phyloP scores from a whole-genome alignment of 805 yeast genomes.

The Myxozyma geophila region DNA sequence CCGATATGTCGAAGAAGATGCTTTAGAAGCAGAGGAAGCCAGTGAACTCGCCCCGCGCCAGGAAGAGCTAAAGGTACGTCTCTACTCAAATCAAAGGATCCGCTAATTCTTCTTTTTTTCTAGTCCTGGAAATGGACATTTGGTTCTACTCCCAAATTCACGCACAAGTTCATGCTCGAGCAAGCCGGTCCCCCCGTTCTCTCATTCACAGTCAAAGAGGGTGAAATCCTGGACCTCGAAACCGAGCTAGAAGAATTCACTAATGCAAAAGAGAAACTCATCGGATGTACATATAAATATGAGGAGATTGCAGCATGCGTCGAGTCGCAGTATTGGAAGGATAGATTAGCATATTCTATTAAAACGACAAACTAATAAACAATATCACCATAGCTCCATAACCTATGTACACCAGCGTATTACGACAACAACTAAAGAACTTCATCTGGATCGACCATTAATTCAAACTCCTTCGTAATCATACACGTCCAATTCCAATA shows the following conservation, averaged over 20 bases:
- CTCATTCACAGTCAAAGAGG: slow-evolving; percentile 20
- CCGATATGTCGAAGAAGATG: slow-evolving; percentile 20
- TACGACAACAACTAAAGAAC: neutral
- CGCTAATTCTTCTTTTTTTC: neutral
- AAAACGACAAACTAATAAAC: neutral
- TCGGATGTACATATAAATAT: slow-evolving; percentile 19
- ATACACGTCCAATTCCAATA: slow-evolving; percentile 35
- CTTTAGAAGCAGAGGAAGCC: slow-evolving; percentile 2
- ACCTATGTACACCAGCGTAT: neutral
- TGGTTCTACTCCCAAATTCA: slow-evolving; percentile 77
- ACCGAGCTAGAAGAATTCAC: slow-evolving; percentile 3
- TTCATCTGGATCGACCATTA: slow-evolving; percentile 14
- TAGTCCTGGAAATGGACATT: slow-evolving; percentile 71
- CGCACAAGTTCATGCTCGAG: slow-evolving; percentile 49
- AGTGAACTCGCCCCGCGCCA: slow-evolving; percentile 11
- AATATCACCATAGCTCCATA: neutral
- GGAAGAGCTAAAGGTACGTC: slow-evolving; percentile 26
- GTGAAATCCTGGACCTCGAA: slow-evolving; percentile 9
- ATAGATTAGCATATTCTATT: slow-evolving; percentile 10
- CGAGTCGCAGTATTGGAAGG: slow-evolving; percentile 13
- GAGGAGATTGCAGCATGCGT: slow-evolving; percentile 9
- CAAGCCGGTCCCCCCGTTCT: slow-evolving; percentile 4
- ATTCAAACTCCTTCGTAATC: slow-evolving; percentile 23
- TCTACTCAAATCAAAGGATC: neutral
- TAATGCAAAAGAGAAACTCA: neutral